Base-by-base conservation (phyloP, 2,329 filamentous ascomycete genomes). In the Arachnopeziza araneosa region DNA sequence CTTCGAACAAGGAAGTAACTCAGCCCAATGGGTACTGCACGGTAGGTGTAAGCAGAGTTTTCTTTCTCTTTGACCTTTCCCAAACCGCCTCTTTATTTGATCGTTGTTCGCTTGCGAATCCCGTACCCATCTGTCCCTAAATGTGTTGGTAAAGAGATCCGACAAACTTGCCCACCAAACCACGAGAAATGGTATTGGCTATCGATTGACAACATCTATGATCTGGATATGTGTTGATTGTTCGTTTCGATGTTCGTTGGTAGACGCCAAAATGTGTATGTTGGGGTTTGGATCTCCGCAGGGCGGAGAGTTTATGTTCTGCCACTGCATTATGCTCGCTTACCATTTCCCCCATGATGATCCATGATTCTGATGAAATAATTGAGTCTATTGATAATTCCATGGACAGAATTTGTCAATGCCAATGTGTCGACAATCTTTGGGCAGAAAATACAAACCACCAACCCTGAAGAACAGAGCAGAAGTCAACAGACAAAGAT, bases 291-390 rank as follows among this genome's bases (percentile, higher is more conserved):
- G 36, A 44, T 44, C 36, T 44, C 17, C 36, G 36, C 36, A 44
- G 36, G 12, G 36, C 36, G 36, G 36, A 44, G 17, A 19, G 36
- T 14, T 8, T 12, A 44, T 3, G 36, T 44, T 26, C 50, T 53
- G 56, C 56, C 56, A 57, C n/a, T 50, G 50, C 56, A 57, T 30
- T 24, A 57, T 24, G 14, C 32, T 57, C 56, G 56, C 56, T 57
- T 57, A 57, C 50, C 50, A 53, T 52, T 53, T 44, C 22, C 36
- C 48, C 26, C 50, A 32, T 24, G 19, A 50, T 50, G 52, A 24
- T 44, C 32, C 32, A 23, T 44, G 51, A 19, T 8, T 49, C 44
- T 21, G 23, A 24, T 44, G 24, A 50, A 26, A 44, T 23, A 48
- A 23, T 36, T 57, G 50, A 57, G 9, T 10, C 32, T 57, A 57